phyloP scores from a whole-genome alignment of 2,329 filamentous ascomycete genomes.

The Epichloe coenophiala region DNA sequence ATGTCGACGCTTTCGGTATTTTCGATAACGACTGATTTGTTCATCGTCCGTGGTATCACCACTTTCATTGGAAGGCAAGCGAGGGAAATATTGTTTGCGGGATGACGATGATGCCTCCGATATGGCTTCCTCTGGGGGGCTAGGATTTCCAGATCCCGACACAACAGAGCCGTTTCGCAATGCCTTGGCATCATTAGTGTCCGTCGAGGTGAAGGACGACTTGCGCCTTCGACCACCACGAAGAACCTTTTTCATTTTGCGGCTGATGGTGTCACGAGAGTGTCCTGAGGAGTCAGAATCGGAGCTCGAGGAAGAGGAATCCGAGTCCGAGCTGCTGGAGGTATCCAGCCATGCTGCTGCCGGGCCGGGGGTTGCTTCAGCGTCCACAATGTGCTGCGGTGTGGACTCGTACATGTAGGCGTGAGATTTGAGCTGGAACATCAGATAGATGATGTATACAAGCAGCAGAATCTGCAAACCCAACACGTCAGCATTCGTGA shows the following conservation, averaged over 20 bases:
- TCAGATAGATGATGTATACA: constrained; percentile 69
- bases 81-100: constrained; percentile 22
- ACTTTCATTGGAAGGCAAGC: constrained; percentile 23
- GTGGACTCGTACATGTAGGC: constrained; percentile 87
- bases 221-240: constrained; percentile 59
- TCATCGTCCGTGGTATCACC: constrained; percentile 35
- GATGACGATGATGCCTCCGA: constrained; percentile 26
- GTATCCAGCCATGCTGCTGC: constrained; percentile 70
- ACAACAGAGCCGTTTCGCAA: constrained; percentile 30
- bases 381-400: constrained; percentile 83
- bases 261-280: constrained; percentile 51
- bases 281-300: constrained; percentile 53
- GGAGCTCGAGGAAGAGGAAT: constrained; percentile 46
- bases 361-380: constrained; percentile 81
- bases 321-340: constrained; percentile 40
- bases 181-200: constrained; percentile 27
- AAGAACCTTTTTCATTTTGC: constrained; percentile 63
- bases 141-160: constrained; percentile 17
- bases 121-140: constrained; percentile 23
- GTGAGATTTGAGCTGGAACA: constrained; percentile 88
- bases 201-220: constrained; percentile 59
- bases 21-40: constrained; percentile 19
- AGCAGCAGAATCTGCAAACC: constrained; percentile 51
- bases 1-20: constrained; percentile 21
- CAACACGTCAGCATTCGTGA: background rate